Evolutionary conservation across 73 alveolate species (phyloP).

Genomic region (Symbiodinium natans): DNA sequence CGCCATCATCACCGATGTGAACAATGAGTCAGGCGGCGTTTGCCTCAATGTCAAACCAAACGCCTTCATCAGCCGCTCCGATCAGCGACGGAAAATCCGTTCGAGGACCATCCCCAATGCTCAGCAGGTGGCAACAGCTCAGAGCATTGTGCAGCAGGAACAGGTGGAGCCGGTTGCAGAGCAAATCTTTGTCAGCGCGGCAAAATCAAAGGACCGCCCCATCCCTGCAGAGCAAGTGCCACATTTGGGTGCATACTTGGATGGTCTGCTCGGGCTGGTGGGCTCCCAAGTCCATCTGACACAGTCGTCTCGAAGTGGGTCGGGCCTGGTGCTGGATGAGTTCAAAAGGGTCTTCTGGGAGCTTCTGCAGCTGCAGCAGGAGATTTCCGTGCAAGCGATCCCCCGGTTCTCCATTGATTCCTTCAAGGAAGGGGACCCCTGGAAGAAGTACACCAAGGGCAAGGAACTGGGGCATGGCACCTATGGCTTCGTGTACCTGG

Average conservation of each 20-base stretch:
- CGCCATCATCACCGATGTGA: constrained; percentile 73
- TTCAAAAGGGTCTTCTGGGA: constrained; percentile 65
- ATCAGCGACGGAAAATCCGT: constrained; percentile 53
- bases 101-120: constrained; percentile 37
- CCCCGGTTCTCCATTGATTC: constrained; percentile 79
- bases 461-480: constrained; percentile 64
- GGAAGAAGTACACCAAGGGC: constrained; percentile 52
- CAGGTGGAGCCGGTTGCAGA: constrained; percentile 61
- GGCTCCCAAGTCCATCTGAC: constrained; percentile 65
- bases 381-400: constrained; percentile 40
- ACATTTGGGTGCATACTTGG: constrained; percentile 46
- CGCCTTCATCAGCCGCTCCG: constrained; percentile 41
- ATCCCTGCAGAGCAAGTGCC: constrained; percentile 35
- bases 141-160: constrained; percentile 52
- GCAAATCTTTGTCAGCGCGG: constrained; percentile 54
- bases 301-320: constrained; percentile 41
- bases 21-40: constrained; percentile 71
- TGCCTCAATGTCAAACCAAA: constrained; percentile 67
- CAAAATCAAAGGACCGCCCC: constrained; percentile 10
- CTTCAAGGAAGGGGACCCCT: constrained; percentile 28
- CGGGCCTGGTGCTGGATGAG: constrained; percentile 59
- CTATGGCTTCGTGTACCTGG: constrained; percentile 78
- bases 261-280: constrained; percentile 64
- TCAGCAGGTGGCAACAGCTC: constrained; percentile 69
- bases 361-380: constrained; percentile 51